phyloP scores from a whole-genome alignment of 2,329 filamentous ascomycete genomes.

The Diplocarpon rosae region DNA sequence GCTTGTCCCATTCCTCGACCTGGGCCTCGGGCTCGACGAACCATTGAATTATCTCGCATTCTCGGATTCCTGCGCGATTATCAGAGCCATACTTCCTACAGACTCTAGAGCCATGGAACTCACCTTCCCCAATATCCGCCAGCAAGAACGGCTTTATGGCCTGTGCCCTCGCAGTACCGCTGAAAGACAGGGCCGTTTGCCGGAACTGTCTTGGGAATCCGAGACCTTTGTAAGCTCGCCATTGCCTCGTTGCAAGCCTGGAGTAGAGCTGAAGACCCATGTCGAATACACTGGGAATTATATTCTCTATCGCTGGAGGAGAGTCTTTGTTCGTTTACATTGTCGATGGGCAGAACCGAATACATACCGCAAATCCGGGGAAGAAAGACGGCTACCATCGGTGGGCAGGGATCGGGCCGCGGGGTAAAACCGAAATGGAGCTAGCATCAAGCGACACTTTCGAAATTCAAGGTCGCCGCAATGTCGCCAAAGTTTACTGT shows the following conservation, averaged over 20 bases:
- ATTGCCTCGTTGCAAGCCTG: slow-evolving; percentile 40
- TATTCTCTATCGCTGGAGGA: slow-evolving; percentile 1
- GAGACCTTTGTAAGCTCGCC: slow-evolving; percentile 32
- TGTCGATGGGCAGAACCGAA: slow-evolving; percentile 4
- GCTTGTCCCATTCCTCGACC: slow-evolving; percentile 94
- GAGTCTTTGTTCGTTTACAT: slow-evolving; percentile 14
- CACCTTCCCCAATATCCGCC: slow-evolving; percentile 80
- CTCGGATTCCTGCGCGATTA: slow-evolving; percentile 67
- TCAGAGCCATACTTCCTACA: slow-evolving; percentile 7
- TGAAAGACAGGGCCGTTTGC: slow-evolving; percentile 15
- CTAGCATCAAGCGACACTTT: neutral
- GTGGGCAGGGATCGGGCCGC: slow-evolving; percentile 1
- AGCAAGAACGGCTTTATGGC: slow-evolving; percentile 70
- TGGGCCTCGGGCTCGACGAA: slow-evolving; percentile 92
- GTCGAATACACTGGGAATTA: slow-evolving; percentile 6
- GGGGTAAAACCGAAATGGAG: neutral
- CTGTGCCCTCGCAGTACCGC: slow-evolving; percentile 17
- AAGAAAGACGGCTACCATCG: neutral
- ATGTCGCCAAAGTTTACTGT: no score
- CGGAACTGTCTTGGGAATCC: slow-evolving; percentile 14
- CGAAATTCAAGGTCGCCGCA: slow-evolving; percentile 2
- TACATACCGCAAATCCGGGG: neutral
- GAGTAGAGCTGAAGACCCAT: slow-evolving; percentile 48
- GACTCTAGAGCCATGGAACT: slow-evolving; percentile 13
- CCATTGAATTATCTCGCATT: slow-evolving; percentile 99